A percentile compares a stretch with the other conserved stretches of the same genome.
phyloP scores from a whole-genome alignment of 805 yeast genomes.

The Diddensiella caesifluorescens region DNA sequence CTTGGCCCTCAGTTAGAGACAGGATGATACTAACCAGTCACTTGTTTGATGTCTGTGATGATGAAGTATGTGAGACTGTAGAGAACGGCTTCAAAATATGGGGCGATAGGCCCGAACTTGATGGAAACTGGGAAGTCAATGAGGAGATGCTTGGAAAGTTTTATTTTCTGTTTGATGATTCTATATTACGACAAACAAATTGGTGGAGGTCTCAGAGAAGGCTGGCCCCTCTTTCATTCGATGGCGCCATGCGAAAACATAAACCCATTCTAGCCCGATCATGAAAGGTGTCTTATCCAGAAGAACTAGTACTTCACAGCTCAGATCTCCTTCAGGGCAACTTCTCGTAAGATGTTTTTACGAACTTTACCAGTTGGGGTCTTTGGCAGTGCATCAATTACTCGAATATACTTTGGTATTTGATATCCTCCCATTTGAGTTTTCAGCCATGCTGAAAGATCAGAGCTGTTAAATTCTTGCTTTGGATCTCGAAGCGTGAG shows the following conservation, averaged over 20 bases:
- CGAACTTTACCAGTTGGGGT: slow-evolving; percentile 36
- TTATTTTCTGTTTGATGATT: not conserved
- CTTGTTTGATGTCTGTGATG: not conserved
- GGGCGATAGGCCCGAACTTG: slow-evolving; percentile 3
- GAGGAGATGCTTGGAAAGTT: not conserved
- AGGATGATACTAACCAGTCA: not conserved
- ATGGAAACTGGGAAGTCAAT: not conserved
- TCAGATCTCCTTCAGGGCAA: slow-evolving; percentile 10
- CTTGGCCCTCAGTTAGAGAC: slow-evolving; percentile 2
- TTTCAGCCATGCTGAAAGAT: slow-evolving; percentile 23
- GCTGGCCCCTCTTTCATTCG: not conserved
- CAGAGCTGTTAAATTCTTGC: slow-evolving; percentile 16
- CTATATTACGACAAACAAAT: not conserved
- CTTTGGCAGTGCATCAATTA: slow-evolving; percentile 31
- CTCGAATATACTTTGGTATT: slow-evolving; percentile 27
- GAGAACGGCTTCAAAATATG: not conserved
- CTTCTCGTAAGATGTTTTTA: slow-evolving; percentile 31
- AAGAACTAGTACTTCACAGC: too few relatives aligned
- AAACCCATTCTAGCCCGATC: too few relatives aligned
- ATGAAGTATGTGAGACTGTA: not conserved
- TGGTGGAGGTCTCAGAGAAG: slow-evolving; percentile 2
- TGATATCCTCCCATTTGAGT: slow-evolving; percentile 31
- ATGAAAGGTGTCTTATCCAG: too few relatives aligned
- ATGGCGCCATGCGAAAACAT: too few relatives aligned
- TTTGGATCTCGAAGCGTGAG: slow-evolving; percentile 23